Base-by-base conservation (phyloP, 2,329 filamentous ascomycete species). In the Scorias spongiosa region DNA sequence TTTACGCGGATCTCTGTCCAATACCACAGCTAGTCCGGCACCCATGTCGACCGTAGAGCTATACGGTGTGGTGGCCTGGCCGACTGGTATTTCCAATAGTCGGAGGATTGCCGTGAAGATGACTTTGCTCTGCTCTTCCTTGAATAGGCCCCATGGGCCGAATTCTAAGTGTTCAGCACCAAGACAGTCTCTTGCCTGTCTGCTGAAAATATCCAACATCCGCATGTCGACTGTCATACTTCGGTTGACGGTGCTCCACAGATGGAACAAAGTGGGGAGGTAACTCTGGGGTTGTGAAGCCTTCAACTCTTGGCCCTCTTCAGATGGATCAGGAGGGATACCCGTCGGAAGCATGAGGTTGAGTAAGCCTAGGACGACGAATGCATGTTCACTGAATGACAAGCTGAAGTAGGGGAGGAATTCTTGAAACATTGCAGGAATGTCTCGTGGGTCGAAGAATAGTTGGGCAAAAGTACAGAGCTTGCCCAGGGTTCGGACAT, bases 51-150 rank as follows among this genome's bases (percentile, higher is more conserved):
- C 76, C 5, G 80, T 71, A 1, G 65, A 66, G 54, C 84, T 84
- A 58, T 98, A 98, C 0, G 91, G 85, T 1, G 89, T 95, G 39
- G 84, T 93, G 2, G 91, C 84, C 65, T 98, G 91, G 2, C 91
- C 89, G 10, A 98, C 91, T 2, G 91, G 91, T 44, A 98, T 98
- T 59, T 96, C 89, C 11, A 94, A 80, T 44, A 98, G 64, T 41
- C 93, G 76, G 45, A 98, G 66, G 45, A 95, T 78, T 9, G 91
- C 82, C 1, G 91, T 96, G 62, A 95, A 96, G 53, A 98, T 83
- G 46, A 93, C 72, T 46, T 89, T 82, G 0, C 88, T 91, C 63
- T 98, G 91, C 51, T 93, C 87, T 51, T 80, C 78, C 1, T 86
- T 93, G 63, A 93, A 96, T 50, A 98, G 84, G 51, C 91, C 91